Percentiles rank a stretch among this genome's conserved stretches.
Evolutionary conservation across 164 flowering plant genomes (phyloP).

Genomic region (Vitis cinerea): DNA sequence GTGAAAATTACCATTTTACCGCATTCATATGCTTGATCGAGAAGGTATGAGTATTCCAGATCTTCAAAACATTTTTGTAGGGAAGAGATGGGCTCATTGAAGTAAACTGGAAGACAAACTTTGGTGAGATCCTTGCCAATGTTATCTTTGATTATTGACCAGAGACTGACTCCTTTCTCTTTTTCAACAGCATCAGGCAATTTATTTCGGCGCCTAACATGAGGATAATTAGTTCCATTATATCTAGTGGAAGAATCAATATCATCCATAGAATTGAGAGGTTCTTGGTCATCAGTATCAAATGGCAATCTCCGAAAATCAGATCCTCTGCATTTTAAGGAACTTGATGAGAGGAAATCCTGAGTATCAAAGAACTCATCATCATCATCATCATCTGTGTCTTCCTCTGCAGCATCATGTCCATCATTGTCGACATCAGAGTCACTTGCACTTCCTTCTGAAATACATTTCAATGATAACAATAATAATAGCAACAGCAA

Average conservation of each 20-base stretch:
- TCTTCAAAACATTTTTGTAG: constrained; percentile 38
- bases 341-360: constrained; percentile 29
- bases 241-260: constrained; percentile 16
- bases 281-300: constrained; percentile 20
- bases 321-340: constrained; percentile 27
- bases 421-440: constrained; percentile 26
- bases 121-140: constrained; percentile 38
- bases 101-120: constrained; percentile 40
- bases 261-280: constrained; percentile 14
- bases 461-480: not conserved
- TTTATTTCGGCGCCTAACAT: constrained; percentile 25
- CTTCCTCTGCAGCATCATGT: constrained; percentile 26
- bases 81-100: constrained; percentile 37
- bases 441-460: constrained; percentile 32
- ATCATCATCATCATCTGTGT: constrained; percentile 26
- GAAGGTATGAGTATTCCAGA: constrained; percentile 37
- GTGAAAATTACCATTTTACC: constrained; percentile 28
- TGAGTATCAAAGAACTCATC: constrained; percentile 24
- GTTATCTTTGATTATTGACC: constrained; percentile 40
- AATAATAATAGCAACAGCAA: not conserved
- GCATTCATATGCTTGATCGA: constrained; percentile 34
- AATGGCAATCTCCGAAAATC: constrained; percentile 16
- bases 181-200: constrained; percentile 40
- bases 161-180: constrained; percentile 36
- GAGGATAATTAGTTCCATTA: constrained; percentile 17